These are phyloP conservation scores for Neofusicoccum sp. DNA, from an alignment of 2,329 filamentous ascomycete genomes.

Conservation along the genomic window DNA sequence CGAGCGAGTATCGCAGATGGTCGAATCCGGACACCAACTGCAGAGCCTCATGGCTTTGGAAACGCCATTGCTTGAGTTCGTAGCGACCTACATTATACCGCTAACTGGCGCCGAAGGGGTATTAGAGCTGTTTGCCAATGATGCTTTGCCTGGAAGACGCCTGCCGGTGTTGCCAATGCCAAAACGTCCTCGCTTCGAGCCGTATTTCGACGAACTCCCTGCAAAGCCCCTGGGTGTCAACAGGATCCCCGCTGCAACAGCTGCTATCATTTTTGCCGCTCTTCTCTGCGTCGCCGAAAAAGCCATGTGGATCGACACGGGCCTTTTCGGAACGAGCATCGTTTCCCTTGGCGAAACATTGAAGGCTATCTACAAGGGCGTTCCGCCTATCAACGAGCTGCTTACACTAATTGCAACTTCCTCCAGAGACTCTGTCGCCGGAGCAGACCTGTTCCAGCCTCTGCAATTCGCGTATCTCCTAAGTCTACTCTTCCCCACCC, in stretches of 20 bases:
- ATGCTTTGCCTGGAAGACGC: neutral
- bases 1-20: neutral
- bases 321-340: no score
- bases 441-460: no score
- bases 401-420: no score
- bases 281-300: no score
- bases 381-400: no score
- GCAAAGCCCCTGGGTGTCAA: neutral
- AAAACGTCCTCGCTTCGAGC: neutral
- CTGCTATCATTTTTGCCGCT: no score
- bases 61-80: neutral
- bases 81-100: neutral
- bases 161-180: constrained; percentile 21
- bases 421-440: no score
- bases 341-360: no score
- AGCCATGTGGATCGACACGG: no score
- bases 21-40: neutral
- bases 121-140: neutral
- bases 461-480: neutral
- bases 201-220: neutral
- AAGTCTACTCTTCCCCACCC: neutral
- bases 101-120: neutral
- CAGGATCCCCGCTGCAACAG: neutral
- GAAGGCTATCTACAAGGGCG: no score
- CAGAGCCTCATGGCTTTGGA: neutral